Evolutionary conservation across 2,329 filamentous ascomycete genomes (phyloP).

Genomic region (Fusarium hainanense): DNA sequence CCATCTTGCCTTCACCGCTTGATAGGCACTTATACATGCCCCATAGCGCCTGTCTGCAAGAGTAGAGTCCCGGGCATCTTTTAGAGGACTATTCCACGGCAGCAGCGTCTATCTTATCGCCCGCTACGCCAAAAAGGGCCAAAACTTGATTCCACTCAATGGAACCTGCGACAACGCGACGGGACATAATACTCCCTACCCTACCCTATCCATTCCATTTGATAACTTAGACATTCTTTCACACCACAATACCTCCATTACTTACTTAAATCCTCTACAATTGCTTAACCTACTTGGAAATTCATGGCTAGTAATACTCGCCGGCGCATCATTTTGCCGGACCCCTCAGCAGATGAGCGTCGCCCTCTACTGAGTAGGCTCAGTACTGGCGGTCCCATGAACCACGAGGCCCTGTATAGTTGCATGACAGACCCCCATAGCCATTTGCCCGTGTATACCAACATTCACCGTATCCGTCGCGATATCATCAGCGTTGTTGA

Average conservation of each 20-base stretch:
- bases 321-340: conserved; percentile 49
- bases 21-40: neutral
- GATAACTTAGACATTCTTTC: neutral
- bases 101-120: conserved; percentile 22
- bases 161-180: conserved; percentile 22
- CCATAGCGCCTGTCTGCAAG: conserved; percentile 5
- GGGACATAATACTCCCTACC: conserved; percentile 6
- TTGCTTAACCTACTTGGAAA: conserved; percentile 2
- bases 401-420: conserved; percentile 58
- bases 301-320: conserved; percentile 42
- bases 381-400: conserved; percentile 46
- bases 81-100: neutral
- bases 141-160: conserved; percentile 31
- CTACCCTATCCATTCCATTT: neutral
- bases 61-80: neutral
- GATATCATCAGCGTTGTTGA: conserved; percentile 73
- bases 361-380: conserved; percentile 51
- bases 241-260: neutral
- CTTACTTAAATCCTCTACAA: neutral
- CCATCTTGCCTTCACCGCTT: neutral
- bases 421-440: conserved; percentile 68
- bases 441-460: conserved; percentile 78
- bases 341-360: conserved; percentile 48
- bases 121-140: conserved; percentile 21
- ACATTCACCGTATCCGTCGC: conserved; percentile 77